These are phyloP conservation scores for Ilex asprella DNA, from an alignment of 257 asterid genomes.

Conservation along the genomic window DNA sequence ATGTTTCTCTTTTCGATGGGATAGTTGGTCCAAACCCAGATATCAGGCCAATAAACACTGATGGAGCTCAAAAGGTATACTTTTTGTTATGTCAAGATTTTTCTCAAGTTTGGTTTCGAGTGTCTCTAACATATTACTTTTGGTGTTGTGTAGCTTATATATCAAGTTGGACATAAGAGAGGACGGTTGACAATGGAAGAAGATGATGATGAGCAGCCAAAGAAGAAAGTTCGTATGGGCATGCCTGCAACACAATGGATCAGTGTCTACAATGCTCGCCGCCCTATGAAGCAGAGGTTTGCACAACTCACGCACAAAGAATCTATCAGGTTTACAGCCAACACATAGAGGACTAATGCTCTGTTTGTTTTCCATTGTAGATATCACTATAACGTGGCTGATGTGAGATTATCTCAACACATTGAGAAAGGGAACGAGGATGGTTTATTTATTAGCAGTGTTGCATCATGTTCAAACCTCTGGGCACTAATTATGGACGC, in stretches of 20 bases:
- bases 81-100: neutral
- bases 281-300: slow-evolving; percentile 62
- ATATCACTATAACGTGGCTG: slow-evolving; percentile 53
- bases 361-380: slow-evolving; percentile 19
- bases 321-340: slow-evolving; percentile 5
- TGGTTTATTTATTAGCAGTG: slow-evolving; percentile 45
- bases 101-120: neutral
- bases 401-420: slow-evolving; percentile 41
- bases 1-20: slow-evolving; percentile 48
- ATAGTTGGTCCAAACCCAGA: slow-evolving; percentile 50
- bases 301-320: neutral
- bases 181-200: slow-evolving; percentile 44
- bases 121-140: neutral
- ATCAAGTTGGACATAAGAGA: slow-evolving; percentile 54
- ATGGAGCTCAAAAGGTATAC: slow-evolving; percentile 56
- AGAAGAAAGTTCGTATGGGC: slow-evolving; percentile 51
- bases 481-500: slow-evolving; percentile 69
- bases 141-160: slow-evolving; percentile 27
- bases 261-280: slow-evolving; percentile 51
- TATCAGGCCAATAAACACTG: slow-evolving; percentile 50
- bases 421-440: slow-evolving; percentile 47
- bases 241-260: slow-evolving; percentile 65
- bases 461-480: slow-evolving; percentile 44
- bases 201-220: slow-evolving; percentile 45
- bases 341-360: slow-evolving; percentile 2